Evolutionary conservation across 2,329 filamentous ascomycete species (phyloP), one percentile per base, ranked within the genome.

Genomic region (Pseudogymnoascus sp.): DNA sequence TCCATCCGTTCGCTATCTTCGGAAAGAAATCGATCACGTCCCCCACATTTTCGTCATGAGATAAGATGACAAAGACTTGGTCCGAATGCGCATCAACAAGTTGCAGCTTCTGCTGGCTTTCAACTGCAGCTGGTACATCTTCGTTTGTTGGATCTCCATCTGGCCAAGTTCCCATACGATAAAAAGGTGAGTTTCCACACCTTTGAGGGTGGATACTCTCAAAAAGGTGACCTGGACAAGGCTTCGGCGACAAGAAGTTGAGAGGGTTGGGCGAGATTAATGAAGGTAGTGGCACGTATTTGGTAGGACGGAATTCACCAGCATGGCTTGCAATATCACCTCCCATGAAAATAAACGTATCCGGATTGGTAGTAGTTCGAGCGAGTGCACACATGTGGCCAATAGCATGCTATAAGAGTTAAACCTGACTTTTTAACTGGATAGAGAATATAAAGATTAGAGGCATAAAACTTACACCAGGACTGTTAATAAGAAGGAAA

Each of bases 381-480:
- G 79, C 81, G 0, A 84, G 72, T 2, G 75, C 81, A 63, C 75
- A 77, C 6, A 81, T 73, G 66, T 83, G 80, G 1, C 79, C 80
- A 7, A 79, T 69, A 0, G 77, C 75, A 67, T 84, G 81, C 40
- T 44, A 42, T 2, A 42, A 42, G 38, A 42, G 38, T 42, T 42
- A 24, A 44, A 24, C 2, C 19, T 31, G 38, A 16, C 14, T 8
- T 16, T 33, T 38, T 38, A 38, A 62, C 11, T 29, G 38, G 29
- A 62, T 37, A 44, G 35, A 7, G 44, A n/a, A 42, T 29, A 19
- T 62, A 37, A 24, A 42, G 37, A 6, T 38, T 38, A 16, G 13
- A 42, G 38, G 16, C 38, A 42, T 42, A 42, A 42, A 42, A 42
- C 40, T 44, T 24, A 44, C 40, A 44, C 72, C 72, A 0, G 72